These are phyloP conservation scores for Fusarium algeriense DNA, from an alignment of 2,329 filamentous ascomycete genomes.

Conservation along the genomic window DNA sequence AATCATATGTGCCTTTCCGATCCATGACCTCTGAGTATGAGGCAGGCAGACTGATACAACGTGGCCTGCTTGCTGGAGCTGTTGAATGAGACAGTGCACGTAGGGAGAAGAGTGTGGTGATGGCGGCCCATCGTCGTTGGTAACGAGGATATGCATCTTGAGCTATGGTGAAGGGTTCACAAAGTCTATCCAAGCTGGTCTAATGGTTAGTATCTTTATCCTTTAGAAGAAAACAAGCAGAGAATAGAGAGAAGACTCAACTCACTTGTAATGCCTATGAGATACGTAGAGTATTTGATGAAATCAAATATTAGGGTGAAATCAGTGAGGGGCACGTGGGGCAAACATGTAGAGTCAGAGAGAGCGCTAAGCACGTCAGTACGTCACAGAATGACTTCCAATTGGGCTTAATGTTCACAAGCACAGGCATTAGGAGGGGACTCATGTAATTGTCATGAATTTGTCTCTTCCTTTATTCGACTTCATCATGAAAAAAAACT, in stretches of 20 bases:
- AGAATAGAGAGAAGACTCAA: background rate
- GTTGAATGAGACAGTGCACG: conserved; percentile 78
- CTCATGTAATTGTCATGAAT: conserved; percentile 39
- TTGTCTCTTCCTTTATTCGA: conserved; percentile 36
- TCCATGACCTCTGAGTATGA: conserved; percentile 94
- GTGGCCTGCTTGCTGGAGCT: conserved; percentile 81
- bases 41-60: conserved; percentile 92
- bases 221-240: background rate
- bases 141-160: conserved; percentile 73
- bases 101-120: conserved; percentile 84
- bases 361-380: conserved; percentile 42
- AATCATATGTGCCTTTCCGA: conserved; percentile 97
- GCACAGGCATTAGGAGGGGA: conserved; percentile 13
- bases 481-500: conserved; percentile 37
- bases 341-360: conserved; percentile 31
- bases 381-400: conserved; percentile 35
- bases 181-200: background rate
- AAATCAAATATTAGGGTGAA: conserved; percentile 20
- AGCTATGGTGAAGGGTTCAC: background rate
- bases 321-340: conserved; percentile 45
- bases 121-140: conserved; percentile 86
- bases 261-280: conserved; percentile 19
- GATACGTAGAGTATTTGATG: conserved; percentile 25
- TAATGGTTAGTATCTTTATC: background rate
- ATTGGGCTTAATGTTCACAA: conserved; percentile 22